phyloP scores from a whole-genome alignment of 2,329 filamentous ascomycete genomes.

The Emericellopsis cladophorae region DNA sequence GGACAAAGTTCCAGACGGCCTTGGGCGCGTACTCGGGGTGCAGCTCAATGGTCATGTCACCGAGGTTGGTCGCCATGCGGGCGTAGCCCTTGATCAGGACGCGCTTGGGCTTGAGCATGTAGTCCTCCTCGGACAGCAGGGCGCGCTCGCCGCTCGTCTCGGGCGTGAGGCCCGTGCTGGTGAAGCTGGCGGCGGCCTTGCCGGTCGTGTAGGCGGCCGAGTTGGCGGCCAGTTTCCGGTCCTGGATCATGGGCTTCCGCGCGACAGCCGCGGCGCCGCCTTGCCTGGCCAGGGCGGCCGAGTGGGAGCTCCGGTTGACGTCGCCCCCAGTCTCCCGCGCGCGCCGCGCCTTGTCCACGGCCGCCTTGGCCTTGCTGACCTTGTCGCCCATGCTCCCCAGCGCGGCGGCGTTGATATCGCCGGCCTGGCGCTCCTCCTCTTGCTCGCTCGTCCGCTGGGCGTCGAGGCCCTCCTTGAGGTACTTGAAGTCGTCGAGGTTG shows the following conservation, averaged over 20 bases:
- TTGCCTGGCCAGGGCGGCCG: constrained; percentile 27
- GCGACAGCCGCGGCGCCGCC: constrained; percentile 8
- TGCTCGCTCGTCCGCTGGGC: constrained; percentile 57
- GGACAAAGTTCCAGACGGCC: constrained; percentile 94
- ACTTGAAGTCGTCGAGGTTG: constrained; percentile 81
- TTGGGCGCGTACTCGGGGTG: constrained; percentile 84
- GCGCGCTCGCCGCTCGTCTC: constrained; percentile 82
- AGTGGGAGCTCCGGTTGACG: constrained; percentile 33
- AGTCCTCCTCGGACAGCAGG: constrained; percentile 84
- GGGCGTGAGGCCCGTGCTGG: constrained; percentile 84
- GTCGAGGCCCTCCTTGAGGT: constrained; percentile 68
- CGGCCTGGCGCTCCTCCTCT: constrained; percentile 50
- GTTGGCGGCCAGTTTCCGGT: constrained; percentile 60
- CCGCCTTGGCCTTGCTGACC: constrained; percentile 81
- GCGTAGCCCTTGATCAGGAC: constrained; percentile 88
- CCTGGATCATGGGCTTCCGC: constrained; percentile 30
- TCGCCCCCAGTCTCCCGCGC: constrained; percentile 52
- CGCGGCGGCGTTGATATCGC: constrained; percentile 66
- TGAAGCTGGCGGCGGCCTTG: constrained; percentile 84
- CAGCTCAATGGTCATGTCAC: constrained; percentile 77
- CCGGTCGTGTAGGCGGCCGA: constrained; percentile 86
- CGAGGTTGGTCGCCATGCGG: constrained; percentile 74
- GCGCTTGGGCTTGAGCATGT: constrained; percentile 82
- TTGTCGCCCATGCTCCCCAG: constrained; percentile 70
- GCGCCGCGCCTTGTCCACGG: constrained; percentile 78